Evolutionary conservation across 1,284 basidiomycete species (phyloP).

Genomic region (Peniophora sp.): DNA sequence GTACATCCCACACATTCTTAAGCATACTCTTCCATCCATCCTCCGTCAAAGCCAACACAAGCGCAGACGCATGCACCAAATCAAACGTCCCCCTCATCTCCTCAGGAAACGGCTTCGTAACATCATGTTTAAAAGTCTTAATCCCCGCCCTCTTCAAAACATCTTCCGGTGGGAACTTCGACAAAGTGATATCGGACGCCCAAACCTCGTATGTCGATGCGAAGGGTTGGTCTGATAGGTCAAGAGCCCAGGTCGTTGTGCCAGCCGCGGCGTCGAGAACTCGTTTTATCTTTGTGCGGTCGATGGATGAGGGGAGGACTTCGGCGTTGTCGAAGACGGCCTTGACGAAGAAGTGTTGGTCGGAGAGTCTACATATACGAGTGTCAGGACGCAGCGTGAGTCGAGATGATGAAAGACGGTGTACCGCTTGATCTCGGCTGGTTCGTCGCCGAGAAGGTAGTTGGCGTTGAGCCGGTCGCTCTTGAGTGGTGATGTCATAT

Average conservation of each 20-base stretch:
- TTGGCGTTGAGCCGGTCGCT: neutral
- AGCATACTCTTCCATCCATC: no score
- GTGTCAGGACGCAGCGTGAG: neutral
- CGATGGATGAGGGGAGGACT: neutral
- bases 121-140: conserved; percentile 4
- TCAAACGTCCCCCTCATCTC: conserved; percentile 6
- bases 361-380: neutral
- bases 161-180: conserved; percentile 1
- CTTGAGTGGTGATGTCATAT: no score
- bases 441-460: neutral
- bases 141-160: neutral
- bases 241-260: neutral
- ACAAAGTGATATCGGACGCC: conserved; percentile 5
- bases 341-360: neutral
- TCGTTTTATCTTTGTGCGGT: neutral
- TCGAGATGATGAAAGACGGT: neutral
- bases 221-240: neutral
- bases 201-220: neutral
- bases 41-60: no score
- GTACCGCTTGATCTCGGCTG: neutral
- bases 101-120: conserved; percentile 5
- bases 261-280: neutral
- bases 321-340: neutral
- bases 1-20: no score
- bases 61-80: conserved; percentile 1